phyloP scores from a whole-genome alignment of 179 eudicot genomes.

The Camellia oleifera region DNA sequence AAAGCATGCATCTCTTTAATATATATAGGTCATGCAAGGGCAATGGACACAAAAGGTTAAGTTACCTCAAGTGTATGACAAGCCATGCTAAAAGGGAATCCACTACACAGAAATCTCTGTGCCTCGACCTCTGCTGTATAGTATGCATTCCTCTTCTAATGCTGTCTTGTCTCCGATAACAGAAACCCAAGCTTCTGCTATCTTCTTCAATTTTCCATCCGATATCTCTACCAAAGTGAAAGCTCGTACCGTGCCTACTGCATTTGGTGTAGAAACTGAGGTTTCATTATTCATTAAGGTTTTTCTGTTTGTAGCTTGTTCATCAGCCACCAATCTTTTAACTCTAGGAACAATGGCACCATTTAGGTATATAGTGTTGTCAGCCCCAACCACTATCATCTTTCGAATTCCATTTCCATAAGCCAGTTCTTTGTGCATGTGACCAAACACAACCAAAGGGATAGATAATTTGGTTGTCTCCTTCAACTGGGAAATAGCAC shows the following conservation, averaged over 20 bases:
- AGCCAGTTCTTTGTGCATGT: slow-evolving; percentile 85
- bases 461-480: slow-evolving; percentile 44
- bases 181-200: slow-evolving; percentile 84
- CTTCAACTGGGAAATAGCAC: slow-evolving; percentile 62
- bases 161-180: slow-evolving; percentile 39
- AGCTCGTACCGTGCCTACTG: slow-evolving; percentile 55
- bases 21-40: no score
- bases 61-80: not conserved
- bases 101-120: not conserved
- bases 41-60: not conserved
- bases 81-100: not conserved
- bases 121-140: slow-evolving; percentile 31
- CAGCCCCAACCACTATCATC: slow-evolving; percentile 66
- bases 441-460: slow-evolving; percentile 89
- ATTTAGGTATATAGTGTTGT: slow-evolving; percentile 69
- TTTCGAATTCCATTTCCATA: slow-evolving; percentile 63
- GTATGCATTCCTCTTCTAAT: slow-evolving; percentile 45
- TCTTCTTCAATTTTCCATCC: slow-evolving; percentile 47
- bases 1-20: not conserved
- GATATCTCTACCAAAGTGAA: slow-evolving; percentile 66
- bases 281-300: slow-evolving; percentile 15
- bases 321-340: slow-evolving; percentile 25
- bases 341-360: slow-evolving; percentile 92
- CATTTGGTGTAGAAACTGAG: not conserved
- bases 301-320: slow-evolving; percentile 18